phyloP scores from a whole-genome alignment of 2,329 filamentous ascomycete genomes.

The Davidsoniella eucalypti region DNA sequence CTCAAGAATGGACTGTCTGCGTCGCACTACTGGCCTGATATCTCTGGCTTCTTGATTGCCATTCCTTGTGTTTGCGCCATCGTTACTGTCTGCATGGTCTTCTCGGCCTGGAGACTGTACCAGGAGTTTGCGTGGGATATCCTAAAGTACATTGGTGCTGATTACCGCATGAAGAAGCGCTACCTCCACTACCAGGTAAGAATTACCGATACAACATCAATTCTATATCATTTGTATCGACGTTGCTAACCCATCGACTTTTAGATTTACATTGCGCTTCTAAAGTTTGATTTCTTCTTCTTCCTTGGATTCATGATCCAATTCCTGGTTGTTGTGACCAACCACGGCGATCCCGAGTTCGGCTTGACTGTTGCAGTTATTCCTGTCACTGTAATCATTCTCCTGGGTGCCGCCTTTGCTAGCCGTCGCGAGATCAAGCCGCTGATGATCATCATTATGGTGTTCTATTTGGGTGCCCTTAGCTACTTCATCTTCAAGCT shows the following conservation, averaged over 20 bases:
- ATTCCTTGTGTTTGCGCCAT: conserved; percentile 73
- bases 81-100: conserved; percentile 53
- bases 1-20: conserved; percentile 25
- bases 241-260: neutral
- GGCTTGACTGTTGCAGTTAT: conserved; percentile 78
- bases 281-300: conserved; percentile 99
- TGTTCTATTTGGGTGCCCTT: conserved; percentile 75
- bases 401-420: conserved; percentile 71
- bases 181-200: conserved; percentile 90
- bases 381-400: conserved; percentile 76
- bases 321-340: conserved; percentile 81
- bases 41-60: conserved; percentile 64
- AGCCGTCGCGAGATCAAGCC: conserved; percentile 60
- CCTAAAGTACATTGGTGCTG: conserved; percentile 96
- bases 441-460: conserved; percentile 64
- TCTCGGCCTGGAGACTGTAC: conserved; percentile 86
- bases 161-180: conserved; percentile 89
- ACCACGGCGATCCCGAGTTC: conserved; percentile 55
- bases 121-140: conserved; percentile 99
- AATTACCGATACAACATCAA: conserved; percentile 6
- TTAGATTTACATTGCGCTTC: conserved; percentile 88
- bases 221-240: neutral
- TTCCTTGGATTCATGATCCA: conserved; percentile 98
- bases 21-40: conserved; percentile 45
- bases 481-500: conserved; percentile 98